Base-by-base conservation (phyloP, 768 basidiomycete genomes). In the Leccinum variicolor region DNA sequence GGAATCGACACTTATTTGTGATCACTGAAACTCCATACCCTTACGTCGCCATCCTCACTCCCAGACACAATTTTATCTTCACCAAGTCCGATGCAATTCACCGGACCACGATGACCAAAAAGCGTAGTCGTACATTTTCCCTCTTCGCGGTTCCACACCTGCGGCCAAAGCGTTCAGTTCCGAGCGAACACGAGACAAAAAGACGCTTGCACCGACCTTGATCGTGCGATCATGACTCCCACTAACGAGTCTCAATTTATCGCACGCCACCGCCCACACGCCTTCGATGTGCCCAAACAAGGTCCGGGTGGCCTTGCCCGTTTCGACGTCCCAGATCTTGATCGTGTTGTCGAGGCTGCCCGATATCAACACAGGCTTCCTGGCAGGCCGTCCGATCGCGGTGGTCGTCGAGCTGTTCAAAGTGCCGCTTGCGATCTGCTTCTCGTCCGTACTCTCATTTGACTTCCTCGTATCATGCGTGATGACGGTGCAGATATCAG, bases 211-310 rank as follows among this genome's bases (percentile, higher is more conserved):
- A 53, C 83, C 60, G 51, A 93, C 94, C 85, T 97, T 97, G 78
- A 97, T 90, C n/a, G 94, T 97, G 28, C 93, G 84, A 74, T 97
- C 94, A 69, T 98, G 96, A 66, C 93, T 95, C 7, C 86, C 95
- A 53, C 91, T 94, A 25, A 94, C 94, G 50, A 99, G 77, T 53
- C 96, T 80, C 66, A 98, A 79, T 68, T 93, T 90, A 72, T 99
- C 94, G 62, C 89, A 86, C 23, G 93, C 94, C 29, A 98, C 90
- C 3, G 86, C 87, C 97, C 97, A 99, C 17, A 99, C 94, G 54
- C 97, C 97, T 69, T 99, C 97, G 65, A 98, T 94, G 71, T 98
- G 95, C 1, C 95, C 97, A 71, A 99, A 99, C 60, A 95, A 81
- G 43, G 97, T 98, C 66, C 83, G 79, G 50, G 83, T 76, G 23